A percentile compares a stretch with the other conserved stretches of the same genome.
Conservation (phyloP, 768 basidiomycete genomes). For the Suillus bovinus region DNA sequence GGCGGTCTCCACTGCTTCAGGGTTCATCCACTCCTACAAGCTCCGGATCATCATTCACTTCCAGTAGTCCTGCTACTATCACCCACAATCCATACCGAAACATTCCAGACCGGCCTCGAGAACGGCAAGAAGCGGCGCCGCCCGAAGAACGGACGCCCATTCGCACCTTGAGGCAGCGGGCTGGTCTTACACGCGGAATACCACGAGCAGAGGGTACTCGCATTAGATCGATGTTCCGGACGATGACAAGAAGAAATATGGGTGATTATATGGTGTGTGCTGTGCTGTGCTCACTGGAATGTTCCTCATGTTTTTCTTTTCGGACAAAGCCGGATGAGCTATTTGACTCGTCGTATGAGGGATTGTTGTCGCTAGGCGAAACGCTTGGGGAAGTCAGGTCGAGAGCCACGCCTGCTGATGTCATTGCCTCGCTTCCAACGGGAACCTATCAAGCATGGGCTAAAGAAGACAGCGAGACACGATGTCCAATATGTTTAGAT, state of each 20-base stretch:
- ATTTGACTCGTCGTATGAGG: conserved; percentile 77
- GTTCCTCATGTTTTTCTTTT: conserved; percentile 10
- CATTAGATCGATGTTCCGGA: conserved; percentile 6
- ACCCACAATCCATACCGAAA: background rate
- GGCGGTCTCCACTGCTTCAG: conserved; percentile 3
- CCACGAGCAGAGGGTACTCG: conserved; percentile 2
- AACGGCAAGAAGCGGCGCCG: conserved; percentile 1
- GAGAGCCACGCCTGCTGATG: conserved; percentile 58
- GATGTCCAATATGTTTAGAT: conserved; percentile 85
- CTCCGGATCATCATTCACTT: background rate
- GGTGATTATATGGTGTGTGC: conserved; percentile 52
- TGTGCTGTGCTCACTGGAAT: conserved; percentile 8
- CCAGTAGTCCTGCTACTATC: background rate
- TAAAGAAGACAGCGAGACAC: conserved; percentile 60
- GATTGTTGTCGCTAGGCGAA: conserved; percentile 55
- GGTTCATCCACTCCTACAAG: background rate
- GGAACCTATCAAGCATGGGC: conserved; percentile 71
- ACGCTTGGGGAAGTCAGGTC: conserved; percentile 71
- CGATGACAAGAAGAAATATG: conserved; percentile 24
- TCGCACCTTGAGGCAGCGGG: conserved; percentile 8
- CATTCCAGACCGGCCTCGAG: background rate
- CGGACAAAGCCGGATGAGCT: conserved; percentile 67
- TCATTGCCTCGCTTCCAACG: conserved; percentile 60
- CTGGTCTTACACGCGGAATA: conserved; percentile 2
- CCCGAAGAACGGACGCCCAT: conserved; percentile 6